Percentiles rank a stretch among this genome's conserved stretches.
Conservation (phyloP, 768 basidiomycete species). For the Naganishia antarctica region DNA sequence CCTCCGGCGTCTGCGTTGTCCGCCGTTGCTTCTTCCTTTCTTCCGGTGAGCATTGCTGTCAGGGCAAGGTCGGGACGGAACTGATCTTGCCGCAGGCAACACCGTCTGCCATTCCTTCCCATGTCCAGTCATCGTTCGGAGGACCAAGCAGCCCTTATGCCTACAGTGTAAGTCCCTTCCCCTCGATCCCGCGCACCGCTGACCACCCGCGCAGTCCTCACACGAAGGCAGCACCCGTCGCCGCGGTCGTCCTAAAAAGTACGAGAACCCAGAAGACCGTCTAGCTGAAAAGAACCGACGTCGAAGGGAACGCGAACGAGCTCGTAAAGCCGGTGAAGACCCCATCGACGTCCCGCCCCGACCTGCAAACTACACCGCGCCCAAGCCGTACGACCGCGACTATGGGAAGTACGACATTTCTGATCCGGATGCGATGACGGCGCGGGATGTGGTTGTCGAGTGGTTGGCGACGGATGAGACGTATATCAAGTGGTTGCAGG, state of each 20-base stretch:
- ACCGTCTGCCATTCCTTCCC: too few species aligned
- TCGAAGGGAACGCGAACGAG: not conserved
- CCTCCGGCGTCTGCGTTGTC: too few species aligned
- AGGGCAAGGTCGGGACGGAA: too few species aligned
- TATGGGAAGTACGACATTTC: conserved; percentile 13
- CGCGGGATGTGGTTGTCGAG: conserved; percentile 13
- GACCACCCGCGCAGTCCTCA: too few species aligned
- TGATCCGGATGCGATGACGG: conserved; percentile 2
- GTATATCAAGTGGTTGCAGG: not conserved
- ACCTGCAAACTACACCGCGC: not conserved
- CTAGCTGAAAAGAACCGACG: not conserved
- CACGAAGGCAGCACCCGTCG: not conserved
- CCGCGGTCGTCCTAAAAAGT: not conserved
- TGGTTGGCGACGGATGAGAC: conserved; percentile 1
- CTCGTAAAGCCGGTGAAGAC: not conserved
- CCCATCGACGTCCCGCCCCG: not conserved
- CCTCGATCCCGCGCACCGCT: too few species aligned
- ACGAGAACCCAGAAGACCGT: not conserved
- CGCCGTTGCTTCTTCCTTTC: too few species aligned
- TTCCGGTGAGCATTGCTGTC: too few species aligned
- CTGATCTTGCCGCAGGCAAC: too few species aligned
- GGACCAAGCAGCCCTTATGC: too few species aligned
- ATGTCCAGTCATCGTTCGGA: too few species aligned
- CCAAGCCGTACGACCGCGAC: not conserved
- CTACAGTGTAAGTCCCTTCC: too few species aligned